A percentile compares a stretch with the other conserved stretches of the same genome.
phyloP scores from a whole-genome alignment of 305 asterid species.

The Ilex paraguariensis region DNA sequence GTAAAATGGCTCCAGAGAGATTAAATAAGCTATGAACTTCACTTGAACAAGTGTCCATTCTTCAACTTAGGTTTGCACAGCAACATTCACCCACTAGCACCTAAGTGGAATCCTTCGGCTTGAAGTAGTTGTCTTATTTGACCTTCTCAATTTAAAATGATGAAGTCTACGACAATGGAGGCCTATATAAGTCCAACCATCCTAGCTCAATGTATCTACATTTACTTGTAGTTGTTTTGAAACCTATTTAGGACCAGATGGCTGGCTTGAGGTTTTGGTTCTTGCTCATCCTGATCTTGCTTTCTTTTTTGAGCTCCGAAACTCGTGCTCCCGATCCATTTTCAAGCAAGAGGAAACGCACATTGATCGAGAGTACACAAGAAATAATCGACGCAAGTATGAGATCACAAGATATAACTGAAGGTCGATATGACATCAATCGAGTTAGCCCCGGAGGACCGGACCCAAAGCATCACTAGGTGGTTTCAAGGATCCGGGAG shows the following conservation, averaged over 20 bases:
- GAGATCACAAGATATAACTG: constrained; percentile 16
- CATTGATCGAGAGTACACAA: constrained; percentile 29
- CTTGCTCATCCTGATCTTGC: constrained; percentile 19
- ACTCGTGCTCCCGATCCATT: constrained; percentile 16
- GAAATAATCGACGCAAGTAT: constrained; percentile 23
- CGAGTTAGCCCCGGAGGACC: constrained; percentile 50
- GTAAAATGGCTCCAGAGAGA: too few species aligned
- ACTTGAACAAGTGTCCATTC: too few species aligned
- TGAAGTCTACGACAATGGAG: background rate
- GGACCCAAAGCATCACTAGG: constrained; percentile 45
- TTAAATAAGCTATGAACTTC: too few species aligned
- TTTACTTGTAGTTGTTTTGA: constrained; percentile 5
- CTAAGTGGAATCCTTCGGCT: too few species aligned
- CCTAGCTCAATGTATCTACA: constrained; percentile 18
- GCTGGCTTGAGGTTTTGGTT: constrained; percentile 24
- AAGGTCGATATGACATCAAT: constrained; percentile 19
- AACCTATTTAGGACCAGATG: constrained; percentile 13
- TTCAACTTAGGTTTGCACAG: too few species aligned
- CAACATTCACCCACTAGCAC: too few species aligned
- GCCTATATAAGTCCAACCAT: constrained; percentile 31
- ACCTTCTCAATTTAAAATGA: constrained; percentile 13
- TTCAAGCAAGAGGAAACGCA: constrained; percentile 1
- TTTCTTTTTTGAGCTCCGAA: constrained; percentile 8
- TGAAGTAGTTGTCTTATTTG: constrained; percentile 10
- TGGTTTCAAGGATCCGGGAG: too few species aligned